Base-by-base conservation (phyloP, 129 eudicot species). In the Flaveria bidentis region DNA sequence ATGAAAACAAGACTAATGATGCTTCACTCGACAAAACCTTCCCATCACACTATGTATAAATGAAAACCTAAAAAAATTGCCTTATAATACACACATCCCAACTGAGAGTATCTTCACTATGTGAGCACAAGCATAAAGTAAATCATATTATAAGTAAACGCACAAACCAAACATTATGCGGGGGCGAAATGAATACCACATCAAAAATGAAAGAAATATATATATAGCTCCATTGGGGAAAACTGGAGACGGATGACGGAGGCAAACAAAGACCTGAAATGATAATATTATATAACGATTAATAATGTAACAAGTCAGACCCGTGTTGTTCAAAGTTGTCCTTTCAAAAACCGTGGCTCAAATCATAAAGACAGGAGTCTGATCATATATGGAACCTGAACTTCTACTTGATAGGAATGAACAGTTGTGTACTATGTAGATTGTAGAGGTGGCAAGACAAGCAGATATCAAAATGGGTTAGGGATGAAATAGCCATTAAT, bases 161-260 rank as follows among this genome's bases (percentile, higher is more conserved):
- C 6, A 14, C 64, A 49, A 58, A 72, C 39, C 20, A 72, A 45
- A 36, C 69, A 55, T 25, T 45, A 50, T 25, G 16, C 16, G 12
- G 30, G 20, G 36, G 20, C 10, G 9, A 53, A 79, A 50, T 39
- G 28, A 72, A 52, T 52, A 80, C 52, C 79, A 45, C 47, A 42
- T 58, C 63, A 46, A 74, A 67, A 46, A 5, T 46, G 71, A 50
- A 74, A 80, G 17, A 80, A 80, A 73, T 42, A 67, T 64, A 67
- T 64, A 67, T 64, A 69, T 68, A 30, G 70, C 84, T 80, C 80
- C 84, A 53, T 58, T 57, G n/a, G 76, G 84, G 53, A 74, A 80
- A 80, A 80, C 76, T 67, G 80, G 82, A 71, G 64, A 14, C 4
- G 12, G 23, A 13, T 78, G 82, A 46, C 50, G 15, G 23, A 71